These are phyloP conservation scores for Platanus orientalis DNA, from an alignment of 164 flowering plant genomes.

Conservation along the genomic window DNA sequence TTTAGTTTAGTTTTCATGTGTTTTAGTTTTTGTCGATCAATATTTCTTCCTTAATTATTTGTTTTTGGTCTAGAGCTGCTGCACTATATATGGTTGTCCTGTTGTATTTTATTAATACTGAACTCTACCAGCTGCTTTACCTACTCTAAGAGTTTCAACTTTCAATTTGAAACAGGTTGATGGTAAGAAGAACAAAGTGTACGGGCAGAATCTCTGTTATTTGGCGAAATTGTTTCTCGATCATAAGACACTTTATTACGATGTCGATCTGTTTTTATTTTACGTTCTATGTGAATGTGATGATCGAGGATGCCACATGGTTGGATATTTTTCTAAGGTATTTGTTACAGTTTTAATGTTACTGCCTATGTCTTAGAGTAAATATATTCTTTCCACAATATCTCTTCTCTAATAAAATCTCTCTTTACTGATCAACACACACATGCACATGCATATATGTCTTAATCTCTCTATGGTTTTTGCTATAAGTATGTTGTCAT, in stretches of 20 bases:
- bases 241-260: slow-evolving; percentile 98
- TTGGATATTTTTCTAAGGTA: slow-evolving; percentile 99
- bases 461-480: too few species aligned
- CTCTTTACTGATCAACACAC: too few species aligned
- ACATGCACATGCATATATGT: too few species aligned
- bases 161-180: slow-evolving; percentile 71
- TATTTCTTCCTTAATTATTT: not conserved
- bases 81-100: not conserved
- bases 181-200: slow-evolving; percentile 98
- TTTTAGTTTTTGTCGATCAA: not conserved
- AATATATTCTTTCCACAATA: too few species aligned
- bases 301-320: slow-evolving; percentile 99
- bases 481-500: too few species aligned
- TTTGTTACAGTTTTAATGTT: not conserved
- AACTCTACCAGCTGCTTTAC: not conserved
- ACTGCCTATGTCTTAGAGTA: too few species aligned
- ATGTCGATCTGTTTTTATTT: slow-evolving; percentile 91
- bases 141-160: not conserved
- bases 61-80: not conserved
- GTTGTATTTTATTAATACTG: not conserved
- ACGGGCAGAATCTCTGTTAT: slow-evolving; percentile 94
- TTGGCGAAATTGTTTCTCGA: slow-evolving; percentile 95
- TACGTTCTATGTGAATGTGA: slow-evolving; percentile 96
- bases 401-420: too few species aligned
- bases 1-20: not conserved